Conservation (phyloP, 2,329 filamentous ascomycete species). For the Teratosphaeria zuluensis region DNA sequence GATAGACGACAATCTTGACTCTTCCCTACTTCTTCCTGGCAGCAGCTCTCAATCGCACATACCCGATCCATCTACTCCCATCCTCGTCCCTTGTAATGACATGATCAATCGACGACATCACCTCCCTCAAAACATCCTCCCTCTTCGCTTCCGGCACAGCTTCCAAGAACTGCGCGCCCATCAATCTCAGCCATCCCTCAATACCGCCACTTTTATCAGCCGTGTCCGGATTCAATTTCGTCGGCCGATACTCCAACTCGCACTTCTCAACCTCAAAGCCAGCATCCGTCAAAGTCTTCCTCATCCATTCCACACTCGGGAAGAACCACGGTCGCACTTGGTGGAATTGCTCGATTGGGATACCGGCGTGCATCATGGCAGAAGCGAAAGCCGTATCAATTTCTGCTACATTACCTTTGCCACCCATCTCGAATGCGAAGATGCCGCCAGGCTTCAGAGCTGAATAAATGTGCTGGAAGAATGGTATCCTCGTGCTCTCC, state of each 20-base stretch:
- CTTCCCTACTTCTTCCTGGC: constrained; percentile 23
- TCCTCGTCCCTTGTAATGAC: constrained; percentile 50
- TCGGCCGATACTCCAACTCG: constrained; percentile 58
- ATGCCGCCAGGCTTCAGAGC: constrained; percentile 46
- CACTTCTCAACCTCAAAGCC: constrained; percentile 38
- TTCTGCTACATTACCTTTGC: constrained; percentile 58
- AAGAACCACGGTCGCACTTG: constrained; percentile 61
- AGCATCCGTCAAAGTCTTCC: constrained; percentile 24
- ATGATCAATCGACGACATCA: constrained; percentile 44
- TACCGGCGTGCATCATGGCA: constrained; percentile 41
- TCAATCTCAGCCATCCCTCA: constrained; percentile 56
- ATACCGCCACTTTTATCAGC: constrained; percentile 40
- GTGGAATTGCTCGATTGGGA: constrained; percentile 41
- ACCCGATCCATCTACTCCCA: constrained; percentile 42
- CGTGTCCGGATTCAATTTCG: constrained; percentile 33
- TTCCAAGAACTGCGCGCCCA: constrained; percentile 51
- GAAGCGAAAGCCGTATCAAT: constrained; percentile 49
- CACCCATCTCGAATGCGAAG: constrained; percentile 64
- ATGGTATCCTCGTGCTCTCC: constrained; percentile 30
- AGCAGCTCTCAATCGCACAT: constrained; percentile 36
- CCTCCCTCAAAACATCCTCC: constrained; percentile 46
- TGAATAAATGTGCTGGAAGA: constrained; percentile 46
- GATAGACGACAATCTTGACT: too few species aligned
- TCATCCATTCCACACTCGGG: constrained; percentile 53
- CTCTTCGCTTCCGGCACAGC: constrained; percentile 39